Evolutionary conservation across 2,329 filamentous ascomycete genomes (phyloP), one percentile per base, ranked within the genome.

Genomic region (Harringtonia aguacate): DNA sequence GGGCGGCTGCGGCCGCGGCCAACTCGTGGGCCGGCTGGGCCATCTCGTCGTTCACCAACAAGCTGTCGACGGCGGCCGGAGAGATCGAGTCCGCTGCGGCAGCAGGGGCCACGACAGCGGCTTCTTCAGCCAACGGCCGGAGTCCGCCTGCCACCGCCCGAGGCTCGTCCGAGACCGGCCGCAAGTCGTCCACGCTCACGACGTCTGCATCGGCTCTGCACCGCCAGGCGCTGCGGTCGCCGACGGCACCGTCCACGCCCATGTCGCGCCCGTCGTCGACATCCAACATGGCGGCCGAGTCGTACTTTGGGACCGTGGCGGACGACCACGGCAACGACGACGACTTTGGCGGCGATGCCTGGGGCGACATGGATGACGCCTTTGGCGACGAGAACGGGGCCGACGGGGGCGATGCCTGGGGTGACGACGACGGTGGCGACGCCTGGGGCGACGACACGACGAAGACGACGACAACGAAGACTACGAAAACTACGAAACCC

Each of bases 1-100:
- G 49, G 1, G 43, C 54, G 2, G 69, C 22, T 9, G 37, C 43
- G n/a, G 15, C 31, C 14, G 30, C 73, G 20, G 79, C 80, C 3
- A 46, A 33, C 13, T 72, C 73, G 4, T 97, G 92, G 92, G 79
- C 92, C 2, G 92, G 92, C 13, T 98, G 92, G 92, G 92, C 92
- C 2, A 95, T 98, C 44, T 97, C 92, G 0, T 95, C 88, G 1
- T 98, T 98, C 59, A 97, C 92, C 2, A 97, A 97, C 63, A 95
- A 95, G 56, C 61, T 97, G 13, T 81, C 86, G 2, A 66, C 84
- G 1, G 88, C 87, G 0, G 84, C 84, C 9, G 92, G 92, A 17
- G 84, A 95, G 46, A 98, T 98, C 50, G 73, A 90, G 57, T 66
- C 78, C 2, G n/a, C n/a, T n/a, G 45, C 67, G 4, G 24, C 39